Conservation (phyloP, 2,329 filamentous ascomycete genomes). For the Elsinoe fawcettii region DNA sequence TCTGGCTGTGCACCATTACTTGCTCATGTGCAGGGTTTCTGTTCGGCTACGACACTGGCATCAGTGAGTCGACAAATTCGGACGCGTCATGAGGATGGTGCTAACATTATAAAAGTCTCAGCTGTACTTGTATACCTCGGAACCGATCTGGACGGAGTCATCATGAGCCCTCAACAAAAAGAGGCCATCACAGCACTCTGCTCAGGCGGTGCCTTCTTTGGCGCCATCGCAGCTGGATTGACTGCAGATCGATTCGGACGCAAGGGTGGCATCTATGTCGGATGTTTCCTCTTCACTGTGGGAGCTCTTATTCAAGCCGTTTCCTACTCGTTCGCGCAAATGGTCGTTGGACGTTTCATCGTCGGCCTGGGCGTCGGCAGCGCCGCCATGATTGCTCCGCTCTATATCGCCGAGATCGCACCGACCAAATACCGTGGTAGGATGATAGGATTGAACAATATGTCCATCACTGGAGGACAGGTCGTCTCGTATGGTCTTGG, state of each 20-base stretch:
- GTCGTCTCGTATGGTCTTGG: constrained; percentile 30
- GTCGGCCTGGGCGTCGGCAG: constrained; percentile 45
- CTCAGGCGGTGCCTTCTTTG: constrained; percentile 42
- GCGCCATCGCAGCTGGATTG: constrained; percentile 30
- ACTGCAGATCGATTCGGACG: constrained; percentile 34
- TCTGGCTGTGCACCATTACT: constrained; percentile 31
- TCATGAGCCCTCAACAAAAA: constrained; percentile 38
- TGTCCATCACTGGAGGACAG: constrained; percentile 27
- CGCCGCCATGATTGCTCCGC: constrained; percentile 36
- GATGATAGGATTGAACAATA: constrained; percentile 35
- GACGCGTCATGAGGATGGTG: too few relatives aligned
- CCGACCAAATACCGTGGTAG: constrained; percentile 48
- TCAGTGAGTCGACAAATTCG: constrained; percentile 17
- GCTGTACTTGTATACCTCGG: constrained; percentile 38
- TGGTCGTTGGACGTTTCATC: constrained; percentile 40
- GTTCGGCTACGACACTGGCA: constrained; percentile 41
- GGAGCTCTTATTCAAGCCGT: constrained; percentile 30
- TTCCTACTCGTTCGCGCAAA: constrained; percentile 32
- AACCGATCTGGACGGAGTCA: constrained; percentile 32
- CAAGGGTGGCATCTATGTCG: constrained; percentile 36
- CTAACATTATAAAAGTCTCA: constrained; percentile 27
- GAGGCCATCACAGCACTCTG: constrained; percentile 47
- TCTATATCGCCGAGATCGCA: constrained; percentile 78
- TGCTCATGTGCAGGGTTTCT: constrained; percentile 31
- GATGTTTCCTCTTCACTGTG: constrained; percentile 34